These are phyloP conservation scores for Trametes coccinea DNA, from an alignment of 768 basidiomycete genomes.

Conservation along the genomic window DNA sequence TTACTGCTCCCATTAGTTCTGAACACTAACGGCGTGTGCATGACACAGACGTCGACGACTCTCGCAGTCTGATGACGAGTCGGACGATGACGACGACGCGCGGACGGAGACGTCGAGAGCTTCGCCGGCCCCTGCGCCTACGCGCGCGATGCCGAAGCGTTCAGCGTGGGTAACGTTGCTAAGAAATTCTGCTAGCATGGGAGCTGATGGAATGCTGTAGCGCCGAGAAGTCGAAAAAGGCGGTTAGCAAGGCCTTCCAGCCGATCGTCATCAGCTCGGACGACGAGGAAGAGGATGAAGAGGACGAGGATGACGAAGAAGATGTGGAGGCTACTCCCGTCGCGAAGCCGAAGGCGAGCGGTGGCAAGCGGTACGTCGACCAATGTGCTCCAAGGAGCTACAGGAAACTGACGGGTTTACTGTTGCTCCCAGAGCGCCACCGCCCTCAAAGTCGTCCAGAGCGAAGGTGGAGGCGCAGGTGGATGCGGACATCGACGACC, in stretches of 20 bases:
- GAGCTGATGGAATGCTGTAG: constrained; percentile 22
- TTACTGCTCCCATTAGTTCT: background rate
- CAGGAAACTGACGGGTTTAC: background rate
- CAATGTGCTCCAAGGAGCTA: background rate
- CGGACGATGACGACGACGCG: constrained; percentile 39
- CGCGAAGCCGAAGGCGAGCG: constrained; percentile 19
- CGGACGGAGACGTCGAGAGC: constrained; percentile 34
- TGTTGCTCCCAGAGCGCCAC: constrained; percentile 21
- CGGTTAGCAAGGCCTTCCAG: constrained; percentile 21
- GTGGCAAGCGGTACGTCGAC: constrained; percentile 7
- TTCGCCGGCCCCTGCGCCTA: constrained; percentile 42
- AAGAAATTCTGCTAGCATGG: background rate
- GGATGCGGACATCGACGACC: constrained; percentile 19
- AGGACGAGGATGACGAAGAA: constrained; percentile 25
- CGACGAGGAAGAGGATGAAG: constrained; percentile 40
- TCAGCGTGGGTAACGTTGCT: constrained; percentile 48
- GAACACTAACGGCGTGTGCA: background rate
- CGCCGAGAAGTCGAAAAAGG: constrained; percentile 36
- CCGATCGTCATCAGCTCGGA: constrained; percentile 28
- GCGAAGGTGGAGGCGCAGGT: constrained; percentile 19
- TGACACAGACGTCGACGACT: constrained; percentile 52
- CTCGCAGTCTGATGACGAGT: constrained; percentile 52
- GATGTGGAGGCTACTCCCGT: constrained; percentile 41
- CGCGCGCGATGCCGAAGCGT: constrained; percentile 55
- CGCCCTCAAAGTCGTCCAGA: constrained; percentile 16